Evolutionary conservation across 192 early-diverging fungal genomes (phyloP), one percentile per base, ranked within the genome.

Genomic region (Mortierella alpina): DNA sequence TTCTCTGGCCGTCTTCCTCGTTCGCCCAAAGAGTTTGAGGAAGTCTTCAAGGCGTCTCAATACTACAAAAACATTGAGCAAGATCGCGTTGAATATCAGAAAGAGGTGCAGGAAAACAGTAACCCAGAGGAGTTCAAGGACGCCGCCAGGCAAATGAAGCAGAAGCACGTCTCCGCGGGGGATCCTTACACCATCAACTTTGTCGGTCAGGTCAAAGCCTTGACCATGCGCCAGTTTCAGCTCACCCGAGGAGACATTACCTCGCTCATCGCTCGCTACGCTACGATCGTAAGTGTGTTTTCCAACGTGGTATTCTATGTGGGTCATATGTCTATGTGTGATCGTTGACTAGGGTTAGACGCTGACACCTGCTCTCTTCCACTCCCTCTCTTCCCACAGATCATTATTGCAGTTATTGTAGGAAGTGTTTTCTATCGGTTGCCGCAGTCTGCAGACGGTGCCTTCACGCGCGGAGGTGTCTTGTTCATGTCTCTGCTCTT

Each of bases 381-480:
- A n/a, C n/a, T 31, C 31, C 31, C 78, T 42, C 39, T 15, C 5
- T n/a, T 46, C 56, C 15, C 47, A 56, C 45, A 62, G 66, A 55
- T 72, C 31, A 82, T 91, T 64, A 92, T 93, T 83, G 91, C 91
- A 56, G 62, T 93, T 47, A 90, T 93, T 69, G 89, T 91, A 70
- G 93, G 91, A 41, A 91, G 90, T 23, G 88, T 92, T 42, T 94
- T 91, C 83, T 89, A 89, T 44, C 65, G 82, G 23, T 78, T 95
- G 56, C 91, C 92, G 3, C 59, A 70, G 47, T 83, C 75, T 41
- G 81, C 85, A 42, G 68, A 66, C 20, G 95, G 93, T 23, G 91
- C 93, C 63, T 94, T 94, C 82, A 88, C 93, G 41, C 90, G 95
- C 56, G 93, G 95, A 58, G 92, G 93, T 74, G 89, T 90, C 15